Evolutionary conservation across 805 yeast genomes (phyloP), one percentile per base, ranked within the genome.

Genomic region (Nakazawaea wickerhamii): DNA sequence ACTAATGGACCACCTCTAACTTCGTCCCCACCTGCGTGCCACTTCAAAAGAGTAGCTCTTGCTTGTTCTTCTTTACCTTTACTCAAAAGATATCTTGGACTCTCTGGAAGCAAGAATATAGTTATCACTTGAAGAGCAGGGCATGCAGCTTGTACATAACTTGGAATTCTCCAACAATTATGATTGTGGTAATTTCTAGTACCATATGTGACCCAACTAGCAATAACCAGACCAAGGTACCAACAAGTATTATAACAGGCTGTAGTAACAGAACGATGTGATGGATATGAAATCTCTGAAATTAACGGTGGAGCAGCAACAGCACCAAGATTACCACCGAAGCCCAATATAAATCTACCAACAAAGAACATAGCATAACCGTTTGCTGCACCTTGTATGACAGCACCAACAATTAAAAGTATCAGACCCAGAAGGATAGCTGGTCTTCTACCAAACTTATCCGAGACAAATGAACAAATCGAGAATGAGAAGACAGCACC

Each of bases 181-280:
- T 42, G 23, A 27, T 18, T 30, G 6, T 19, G 20, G 34, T 36
- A 23, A 15, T 42, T 42, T 36, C 37, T 36, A 14, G 75, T 63
- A 52, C 78, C 80, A 48, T 61, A 73, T 2, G 75, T 63, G 39
- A 68, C 65, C 73, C 76, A 70, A 21, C 76, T 73, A 7, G 79
- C 73, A 34, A 75, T 55, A 43, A 73, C 53, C 11, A 77, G 75
- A 35, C 81, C 81, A 30, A 72, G 51, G 50, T 70, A 73, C 77
- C 77, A 75, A 47, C 68, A 67, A 9, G 67, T 62, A 50, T 72
- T 74, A 58, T 65, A 72, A 44, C 63, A 61, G 20, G 71, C 61
- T 26, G 71, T 66, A 23, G 56, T 54, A 19, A 60, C 50, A 22
- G 57, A 50, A 55, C 72, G 58, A 41, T 65, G 69, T 3, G 60